These are phyloP conservation scores for Helicocarpus griseus DNA, from an alignment of 2,329 filamentous ascomycete species.

Conservation along the genomic window DNA sequence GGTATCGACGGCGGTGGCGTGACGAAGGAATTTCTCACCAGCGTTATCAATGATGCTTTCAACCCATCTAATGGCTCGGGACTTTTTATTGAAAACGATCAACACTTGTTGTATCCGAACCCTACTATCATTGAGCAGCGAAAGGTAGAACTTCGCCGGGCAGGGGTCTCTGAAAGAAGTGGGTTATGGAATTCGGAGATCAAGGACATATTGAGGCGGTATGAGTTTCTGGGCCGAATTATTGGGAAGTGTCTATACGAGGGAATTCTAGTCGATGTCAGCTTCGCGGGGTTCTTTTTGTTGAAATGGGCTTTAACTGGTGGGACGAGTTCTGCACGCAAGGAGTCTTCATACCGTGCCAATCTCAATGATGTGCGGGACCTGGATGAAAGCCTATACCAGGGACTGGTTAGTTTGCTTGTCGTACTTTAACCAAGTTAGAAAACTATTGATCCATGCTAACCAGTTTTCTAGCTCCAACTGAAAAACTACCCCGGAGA, in stretches of 20 bases:
- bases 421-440: not conserved
- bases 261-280: conserved; percentile 85
- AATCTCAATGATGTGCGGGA: conserved; percentile 91
- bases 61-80: conserved; percentile 46
- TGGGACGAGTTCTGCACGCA: conserved; percentile 51
- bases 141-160: conserved; percentile 47
- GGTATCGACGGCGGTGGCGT: conserved; percentile 96
- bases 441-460: conserved; percentile 6
- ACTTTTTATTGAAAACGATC: conserved; percentile 74
- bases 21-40: conserved; percentile 92
- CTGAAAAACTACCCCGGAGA: conserved; percentile 81
- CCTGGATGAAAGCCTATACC: conserved; percentile 82
- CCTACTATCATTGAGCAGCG: conserved; percentile 64
- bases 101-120: conserved; percentile 83
- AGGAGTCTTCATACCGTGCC: conserved; percentile 68
- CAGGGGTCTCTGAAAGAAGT: conserved; percentile 44
- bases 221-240: conserved; percentile 85
- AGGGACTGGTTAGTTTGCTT: conserved; percentile 54
- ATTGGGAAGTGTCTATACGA: conserved; percentile 97
- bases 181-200: conserved; percentile 50
- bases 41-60: conserved; percentile 78
- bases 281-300: conserved; percentile 91
- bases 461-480: too few species aligned
- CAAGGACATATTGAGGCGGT: conserved; percentile 57
- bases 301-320: conserved; percentile 85